Evolutionary conservation across 176 grass and related monocot genomes (phyloP), one percentile per base, ranked within the genome.

Genomic region (Stipa capillata): DNA sequence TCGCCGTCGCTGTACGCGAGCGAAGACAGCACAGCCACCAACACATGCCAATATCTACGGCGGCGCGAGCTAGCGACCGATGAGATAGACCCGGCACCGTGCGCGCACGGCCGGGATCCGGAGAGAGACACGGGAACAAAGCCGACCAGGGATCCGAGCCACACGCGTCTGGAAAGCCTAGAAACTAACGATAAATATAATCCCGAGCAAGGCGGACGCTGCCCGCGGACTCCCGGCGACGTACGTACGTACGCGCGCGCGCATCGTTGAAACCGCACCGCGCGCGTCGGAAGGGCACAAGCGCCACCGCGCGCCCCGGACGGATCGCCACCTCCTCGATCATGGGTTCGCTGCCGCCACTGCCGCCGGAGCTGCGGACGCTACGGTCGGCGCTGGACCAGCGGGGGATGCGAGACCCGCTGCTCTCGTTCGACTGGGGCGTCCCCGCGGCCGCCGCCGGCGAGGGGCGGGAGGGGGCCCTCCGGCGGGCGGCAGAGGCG

Each of bases 331-430:
- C 40, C 37, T 64, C 21, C 24, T 14, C 57, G 56, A 49, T 33
- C 49, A 87, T 88, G 87, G 76, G 49, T 59, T 40, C 85, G 36
- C 61, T 44, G 52, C 91, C 87, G 51, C 74, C 41, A 7, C 62
- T 73, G 35, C 65, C 83, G 44, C 85, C 91, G 40, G 44, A 51
- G 67, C 63, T 83, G 50, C 42, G 72, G 20, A 65, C 82, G 13
- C 59, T 93, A 40, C 82, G 77, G 29, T 83, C 82, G 27, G 24
- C 69, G 65, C 81, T 73, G 66, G 81, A 88, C 8, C 67, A 85
- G 59, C 57, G 78, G 4, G 79, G 62, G 59, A 75, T 79, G 72
- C 33, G 42, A 52, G 85, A 83, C 23, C 88, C 71, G 43, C 83
- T 89, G 44, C 78, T 89, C 54, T 56, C 60, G 69, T 67, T 47